Evolutionary conservation across 2,329 filamentous ascomycete genomes (phyloP).

Genomic region (Cladophialophora carrionii): DNA sequence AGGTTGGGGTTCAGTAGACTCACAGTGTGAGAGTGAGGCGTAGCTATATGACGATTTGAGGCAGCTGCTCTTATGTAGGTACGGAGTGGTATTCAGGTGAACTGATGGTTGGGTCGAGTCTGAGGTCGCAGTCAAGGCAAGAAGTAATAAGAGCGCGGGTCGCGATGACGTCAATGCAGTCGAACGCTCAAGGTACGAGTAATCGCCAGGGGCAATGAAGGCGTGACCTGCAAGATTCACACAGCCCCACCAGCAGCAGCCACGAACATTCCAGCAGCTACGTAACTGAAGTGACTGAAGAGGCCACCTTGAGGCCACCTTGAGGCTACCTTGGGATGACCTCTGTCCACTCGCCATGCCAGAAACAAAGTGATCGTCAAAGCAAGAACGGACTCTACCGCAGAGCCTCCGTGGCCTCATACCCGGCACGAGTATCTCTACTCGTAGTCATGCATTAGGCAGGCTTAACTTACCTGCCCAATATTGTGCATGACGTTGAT

Average conservation of each 20-base stretch:
- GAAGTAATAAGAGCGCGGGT: constrained; percentile 1
- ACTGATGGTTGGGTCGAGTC: constrained; percentile 1
- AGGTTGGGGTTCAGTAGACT: not conserved
- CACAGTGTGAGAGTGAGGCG: not conserved
- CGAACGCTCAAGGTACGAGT: not conserved
- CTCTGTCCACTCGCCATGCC: not conserved
- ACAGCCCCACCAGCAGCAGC: constrained; percentile 6
- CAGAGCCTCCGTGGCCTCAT: not conserved
- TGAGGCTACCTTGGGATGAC: not conserved
- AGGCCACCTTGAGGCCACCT: too few species aligned
- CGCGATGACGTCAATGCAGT: constrained; percentile 16
- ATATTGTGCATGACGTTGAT: not conserved
- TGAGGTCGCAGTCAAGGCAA: constrained; percentile 9
- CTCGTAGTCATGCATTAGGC: too few species aligned
- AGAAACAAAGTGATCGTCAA: constrained; percentile 1
- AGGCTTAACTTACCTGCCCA: too few species aligned
- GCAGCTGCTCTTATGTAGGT: not conserved
- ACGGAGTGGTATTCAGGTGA: constrained; percentile 5
- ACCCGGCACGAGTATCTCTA: too few species aligned
- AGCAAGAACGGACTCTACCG: not conserved
- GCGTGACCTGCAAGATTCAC: constrained; percentile 11
- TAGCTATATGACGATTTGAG: not conserved
- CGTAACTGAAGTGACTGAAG: constrained; percentile 10
- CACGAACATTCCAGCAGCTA: constrained; percentile 15
- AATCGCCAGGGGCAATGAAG: constrained; percentile 20